phyloP scores from a whole-genome alignment of 768 basidiomycete species.

The Collybia sordida region DNA sequence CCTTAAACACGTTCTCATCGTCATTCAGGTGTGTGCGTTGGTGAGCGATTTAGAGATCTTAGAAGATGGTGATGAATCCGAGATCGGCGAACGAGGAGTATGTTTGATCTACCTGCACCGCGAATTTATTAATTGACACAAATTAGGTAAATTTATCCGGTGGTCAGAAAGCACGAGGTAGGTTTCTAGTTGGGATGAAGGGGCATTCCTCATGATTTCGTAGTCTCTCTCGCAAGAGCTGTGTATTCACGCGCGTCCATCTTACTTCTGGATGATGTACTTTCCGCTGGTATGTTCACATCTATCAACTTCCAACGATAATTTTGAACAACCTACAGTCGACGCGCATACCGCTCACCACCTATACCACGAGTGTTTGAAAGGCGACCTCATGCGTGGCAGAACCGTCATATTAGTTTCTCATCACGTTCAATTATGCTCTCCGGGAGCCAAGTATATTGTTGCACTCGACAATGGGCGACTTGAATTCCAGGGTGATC shows the following conservation, averaged over 20 bases:
- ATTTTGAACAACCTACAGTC: slow-evolving; percentile 40
- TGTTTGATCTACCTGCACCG: slow-evolving; percentile 17
- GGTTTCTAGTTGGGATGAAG: slow-evolving; percentile 26
- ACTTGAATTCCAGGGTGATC: slow-evolving; percentile 69
- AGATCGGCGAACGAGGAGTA: slow-evolving; percentile 86
- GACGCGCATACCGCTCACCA: slow-evolving; percentile 93
- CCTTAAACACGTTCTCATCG: slow-evolving; percentile 13
- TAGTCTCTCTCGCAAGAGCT: slow-evolving; percentile 77
- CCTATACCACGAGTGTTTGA: slow-evolving; percentile 79
- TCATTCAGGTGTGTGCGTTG: slow-evolving; percentile 53
- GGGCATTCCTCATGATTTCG: background rate
- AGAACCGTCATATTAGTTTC: slow-evolving; percentile 92
- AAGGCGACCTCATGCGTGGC: slow-evolving; percentile 75
- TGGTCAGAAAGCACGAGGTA: slow-evolving; percentile 68
- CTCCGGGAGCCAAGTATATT: slow-evolving; percentile 76
- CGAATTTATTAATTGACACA: slow-evolving; percentile 14
- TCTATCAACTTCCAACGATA: background rate
- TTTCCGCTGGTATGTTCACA: slow-evolving; percentile 45
- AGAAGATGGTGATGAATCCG: slow-evolving; percentile 85
- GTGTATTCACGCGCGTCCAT: slow-evolving; percentile 86
- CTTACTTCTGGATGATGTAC: slow-evolving; percentile 85
- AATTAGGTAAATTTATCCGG: slow-evolving; percentile 55
- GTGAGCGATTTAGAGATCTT: slow-evolving; percentile 75
- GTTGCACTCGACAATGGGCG: slow-evolving; percentile 82
- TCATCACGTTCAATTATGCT: slow-evolving; percentile 89